Percentiles rank a stretch among this genome's conserved stretches.
Conservation (phyloP, 225 moss, liverwort and hornwort species). For the Climacium dendroides region DNA sequence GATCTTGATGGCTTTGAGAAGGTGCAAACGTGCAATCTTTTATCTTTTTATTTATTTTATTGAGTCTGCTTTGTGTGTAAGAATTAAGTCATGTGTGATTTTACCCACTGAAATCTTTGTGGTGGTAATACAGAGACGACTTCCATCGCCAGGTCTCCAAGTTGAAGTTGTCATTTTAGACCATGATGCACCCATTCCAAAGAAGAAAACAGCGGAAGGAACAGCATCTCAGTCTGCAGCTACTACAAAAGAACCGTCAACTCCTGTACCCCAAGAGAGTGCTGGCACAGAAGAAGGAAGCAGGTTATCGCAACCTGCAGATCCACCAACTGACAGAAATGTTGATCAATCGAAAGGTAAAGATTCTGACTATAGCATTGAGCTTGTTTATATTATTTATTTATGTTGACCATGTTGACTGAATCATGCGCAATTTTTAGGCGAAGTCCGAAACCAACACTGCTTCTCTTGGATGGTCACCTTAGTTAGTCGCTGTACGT, state of each 20-base stretch:
- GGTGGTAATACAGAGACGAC: constrained; percentile 60
- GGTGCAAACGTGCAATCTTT: constrained; percentile 16
- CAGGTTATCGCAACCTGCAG: constrained; percentile 2
- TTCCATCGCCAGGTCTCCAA: constrained; percentile 93
- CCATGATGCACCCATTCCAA: constrained; percentile 86
- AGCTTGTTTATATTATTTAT: neutral
- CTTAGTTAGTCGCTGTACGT: neutral
- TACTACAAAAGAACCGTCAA: constrained; percentile 13
- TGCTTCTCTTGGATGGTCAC: neutral
- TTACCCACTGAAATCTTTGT: neutral
- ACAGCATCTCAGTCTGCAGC: constrained; percentile 21
- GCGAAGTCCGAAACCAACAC: neutral
- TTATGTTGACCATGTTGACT: neutral
- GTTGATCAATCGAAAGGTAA: constrained; percentile 45
- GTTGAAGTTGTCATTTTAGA: constrained; percentile 93
- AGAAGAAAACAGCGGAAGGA: constrained; percentile 49
- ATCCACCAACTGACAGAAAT: constrained; percentile 16
- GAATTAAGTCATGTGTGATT: neutral
- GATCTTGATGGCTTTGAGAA: constrained; percentile 99
- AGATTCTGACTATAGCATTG: neutral
- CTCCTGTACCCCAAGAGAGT: constrained; percentile 20
- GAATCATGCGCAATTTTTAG: neutral
- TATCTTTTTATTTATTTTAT: neutral
- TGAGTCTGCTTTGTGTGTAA: neutral
- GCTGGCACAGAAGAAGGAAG: constrained; percentile 16